These are phyloP conservation scores for Sphaerulina musiva DNA, from an alignment of 2,329 filamentous ascomycete species.

Conservation along the genomic window DNA sequence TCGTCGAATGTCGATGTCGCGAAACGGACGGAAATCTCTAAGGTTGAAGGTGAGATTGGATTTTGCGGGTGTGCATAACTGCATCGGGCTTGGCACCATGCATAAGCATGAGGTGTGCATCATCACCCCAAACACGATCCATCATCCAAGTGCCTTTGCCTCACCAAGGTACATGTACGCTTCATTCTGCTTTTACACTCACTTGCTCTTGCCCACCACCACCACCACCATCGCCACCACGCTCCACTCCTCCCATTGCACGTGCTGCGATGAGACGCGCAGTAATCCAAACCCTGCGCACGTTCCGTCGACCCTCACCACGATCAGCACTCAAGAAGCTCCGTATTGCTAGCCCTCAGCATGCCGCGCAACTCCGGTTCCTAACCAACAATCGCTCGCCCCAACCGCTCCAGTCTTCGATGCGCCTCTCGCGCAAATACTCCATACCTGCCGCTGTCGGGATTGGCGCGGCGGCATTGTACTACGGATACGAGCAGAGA, in stretches of 20 bases:
- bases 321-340: constrained; percentile 52
- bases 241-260: neutral
- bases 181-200: neutral
- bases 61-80: neutral
- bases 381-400: constrained; percentile 35
- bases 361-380: constrained; percentile 44
- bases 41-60: neutral
- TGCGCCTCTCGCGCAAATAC: constrained; percentile 57
- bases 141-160: too few relatives aligned
- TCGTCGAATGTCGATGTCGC: constrained; percentile 10
- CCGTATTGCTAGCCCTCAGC: constrained; percentile 35
- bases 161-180: neutral
- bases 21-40: neutral
- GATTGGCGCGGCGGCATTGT: constrained; percentile 63
- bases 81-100: neutral
- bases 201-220: neutral
- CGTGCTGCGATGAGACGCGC: constrained; percentile 63
- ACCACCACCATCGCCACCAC: neutral
- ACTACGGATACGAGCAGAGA: constrained; percentile 57
- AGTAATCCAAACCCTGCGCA: constrained; percentile 61
- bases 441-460: constrained; percentile 62
- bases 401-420: constrained; percentile 56
- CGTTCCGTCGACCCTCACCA: constrained; percentile 58
- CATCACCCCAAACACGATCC: neutral
- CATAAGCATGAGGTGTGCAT: neutral